Base-by-base conservation (phyloP, 768 basidiomycete genomes). In the Hygrocybe coccinea region DNA sequence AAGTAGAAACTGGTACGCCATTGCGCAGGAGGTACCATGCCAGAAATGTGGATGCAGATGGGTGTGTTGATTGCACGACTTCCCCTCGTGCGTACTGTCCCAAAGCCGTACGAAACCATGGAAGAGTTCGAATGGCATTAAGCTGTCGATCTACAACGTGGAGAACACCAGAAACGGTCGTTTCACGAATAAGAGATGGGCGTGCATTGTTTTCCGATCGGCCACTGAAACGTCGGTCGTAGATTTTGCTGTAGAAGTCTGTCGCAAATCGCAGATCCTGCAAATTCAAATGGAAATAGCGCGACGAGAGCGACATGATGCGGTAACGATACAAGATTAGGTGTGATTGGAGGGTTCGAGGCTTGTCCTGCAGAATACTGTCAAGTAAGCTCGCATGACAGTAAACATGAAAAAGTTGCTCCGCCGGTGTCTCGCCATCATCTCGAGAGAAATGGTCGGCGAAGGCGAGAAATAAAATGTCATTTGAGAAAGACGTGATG, bases 361-460 rank as follows among this genome's bases (percentile, higher is more conserved):
- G 84, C 66, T 95, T 97, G 70, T 95, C 94, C 66, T 90, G 85
- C n/a, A 93, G 74, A 49, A 97, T 87, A 70, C 89, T 87, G 66
- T 97, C 95, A 41, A 94, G 76, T 11, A 93, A 69, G 25, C 81
- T 78, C 0, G 89, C 88, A 60, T 88, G 84, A 60, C 88, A 86
- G 60, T 88, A 93, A 9, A 77, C 76, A 56, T 84, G 81, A 66
- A 90, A 84, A 9, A 83, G 65, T 43, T 75, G 76, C 61, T 89
- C 88, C 24, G 76, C 74, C 3, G 76, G 74, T 10, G 82, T 82
- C 57, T 79, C 80, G 3, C 78, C 82, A 46, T 80, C 79, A 17
- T 75, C 80, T 7, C 86, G 78, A 46, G 86, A 84, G 58, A 93
- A 79, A 58, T 86, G 82, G 58, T 90, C 89, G 2, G 89, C 89